A percentile compares a stretch with the other conserved stretches of the same genome.
These are phyloP conservation scores for Nemania bipapillata DNA, from an alignment of 2,329 filamentous ascomycete species.

Conservation along the genomic window DNA sequence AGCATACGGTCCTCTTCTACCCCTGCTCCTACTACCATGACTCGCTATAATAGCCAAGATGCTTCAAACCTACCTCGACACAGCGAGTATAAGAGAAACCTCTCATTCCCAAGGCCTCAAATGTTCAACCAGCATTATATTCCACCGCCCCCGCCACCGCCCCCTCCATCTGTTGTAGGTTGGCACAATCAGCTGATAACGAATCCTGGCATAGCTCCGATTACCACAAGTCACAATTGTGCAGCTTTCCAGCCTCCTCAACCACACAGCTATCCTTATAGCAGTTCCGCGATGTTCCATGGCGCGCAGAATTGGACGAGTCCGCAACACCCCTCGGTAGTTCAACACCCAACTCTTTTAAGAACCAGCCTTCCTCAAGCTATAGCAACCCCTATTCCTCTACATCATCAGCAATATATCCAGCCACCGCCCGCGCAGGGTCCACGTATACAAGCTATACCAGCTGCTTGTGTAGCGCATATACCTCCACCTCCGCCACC, in stretches of 20 bases:
- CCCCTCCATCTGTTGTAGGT: conserved; percentile 13
- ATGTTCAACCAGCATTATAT: conserved; percentile 8
- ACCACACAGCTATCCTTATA: conserved; percentile 14
- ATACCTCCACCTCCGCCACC: conserved; percentile 35
- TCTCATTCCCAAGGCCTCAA: not conserved
- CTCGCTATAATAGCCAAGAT: not conserved
- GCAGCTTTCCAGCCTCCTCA: conserved; percentile 7
- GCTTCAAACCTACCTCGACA: conserved; percentile 9
- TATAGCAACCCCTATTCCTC: conserved; percentile 26
- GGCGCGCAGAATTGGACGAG: not conserved
- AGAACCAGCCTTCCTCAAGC: conserved; percentile 24
- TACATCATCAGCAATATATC: conserved; percentile 21
- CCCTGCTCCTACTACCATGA: conserved; percentile 22
- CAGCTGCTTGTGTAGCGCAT: conserved; percentile 9
- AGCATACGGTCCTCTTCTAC: conserved; percentile 26
- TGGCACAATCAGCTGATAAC: conserved; percentile 17
- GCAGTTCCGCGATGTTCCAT: not conserved
- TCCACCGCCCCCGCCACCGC: conserved; percentile 21
- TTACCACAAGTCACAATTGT: conserved; percentile 7
- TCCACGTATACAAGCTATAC: conserved; percentile 16
- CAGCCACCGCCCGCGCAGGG: not conserved
- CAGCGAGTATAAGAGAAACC: not conserved
- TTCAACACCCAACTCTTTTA: conserved; percentile 26
- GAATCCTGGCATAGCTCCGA: not conserved
- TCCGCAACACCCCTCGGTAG: conserved; percentile 19